Conservation (phyloP, 2,329 filamentous ascomycete genomes). For the Epichloe festucae region DNA sequence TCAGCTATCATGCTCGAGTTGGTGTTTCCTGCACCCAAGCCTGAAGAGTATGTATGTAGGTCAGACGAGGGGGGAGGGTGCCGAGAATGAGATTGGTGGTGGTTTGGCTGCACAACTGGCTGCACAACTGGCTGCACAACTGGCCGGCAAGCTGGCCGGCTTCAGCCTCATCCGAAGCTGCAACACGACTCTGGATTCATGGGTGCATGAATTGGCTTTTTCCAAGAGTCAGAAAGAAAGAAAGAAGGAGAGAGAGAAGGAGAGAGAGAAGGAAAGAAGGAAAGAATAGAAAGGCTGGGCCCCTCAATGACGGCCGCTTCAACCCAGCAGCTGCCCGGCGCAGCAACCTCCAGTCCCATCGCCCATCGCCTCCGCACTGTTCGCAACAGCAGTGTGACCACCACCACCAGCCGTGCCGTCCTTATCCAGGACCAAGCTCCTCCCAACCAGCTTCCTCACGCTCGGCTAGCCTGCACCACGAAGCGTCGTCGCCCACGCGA, state of each 20-base stretch:
- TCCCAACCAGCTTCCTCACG: conserved; percentile 11
- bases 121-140: neutral
- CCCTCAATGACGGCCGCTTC: neutral
- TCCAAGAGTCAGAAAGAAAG: neutral
- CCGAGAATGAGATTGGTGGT: neutral
- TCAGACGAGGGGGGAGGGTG: no score
- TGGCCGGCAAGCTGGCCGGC: neutral
- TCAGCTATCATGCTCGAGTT: no score
- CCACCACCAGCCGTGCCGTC: conserved; percentile 1
- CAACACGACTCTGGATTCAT: conserved; percentile 3
- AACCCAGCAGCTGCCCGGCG: conserved; percentile 4
- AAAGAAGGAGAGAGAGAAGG: neutral
- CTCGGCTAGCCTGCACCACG: conserved; percentile 6
- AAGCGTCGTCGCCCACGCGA: conserved; percentile 13
- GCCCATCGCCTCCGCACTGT: neutral
- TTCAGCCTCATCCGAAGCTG: conserved; percentile 1
- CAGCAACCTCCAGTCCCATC: neutral
- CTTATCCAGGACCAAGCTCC: conserved; percentile 11
- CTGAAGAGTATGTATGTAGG: no score
- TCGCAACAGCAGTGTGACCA: conserved; percentile 4
- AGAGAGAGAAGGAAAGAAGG: neutral
- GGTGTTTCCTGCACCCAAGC: no score
- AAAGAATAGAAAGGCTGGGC: neutral
- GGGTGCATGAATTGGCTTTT: neutral
- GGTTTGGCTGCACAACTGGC: neutral